Evolutionary conservation across 2,329 filamentous ascomycete species (phyloP), one percentile per base, ranked within the genome.

Genomic region (Bipolaris gigantea): DNA sequence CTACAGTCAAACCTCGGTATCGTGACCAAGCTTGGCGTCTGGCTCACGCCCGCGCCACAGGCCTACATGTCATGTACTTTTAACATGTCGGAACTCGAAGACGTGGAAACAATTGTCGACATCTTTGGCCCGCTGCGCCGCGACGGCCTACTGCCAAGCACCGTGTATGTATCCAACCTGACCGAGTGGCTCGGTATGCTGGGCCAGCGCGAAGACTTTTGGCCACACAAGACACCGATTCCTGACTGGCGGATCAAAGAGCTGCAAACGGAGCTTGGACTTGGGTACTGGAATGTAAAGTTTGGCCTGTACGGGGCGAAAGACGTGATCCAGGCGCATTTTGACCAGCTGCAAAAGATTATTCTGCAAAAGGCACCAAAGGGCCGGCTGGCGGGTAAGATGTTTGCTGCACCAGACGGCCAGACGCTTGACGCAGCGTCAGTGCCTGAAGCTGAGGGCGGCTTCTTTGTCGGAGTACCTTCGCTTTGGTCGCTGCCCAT

Each of bases 1-100:
- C 75, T 77, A 0, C 81, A 83, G 62, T 77, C 75, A 18, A 82
- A 79, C 53, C 73, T 82, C 11, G 81, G 81, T 30, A 79, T 83
- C 33, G 77, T 82, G 6, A 80, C 79, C 3, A 73, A 73, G 42
- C 44, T 71, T 5, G 69, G 67, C 1, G 69, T 72, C 16, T 70
- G 71, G 62, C 69, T 72, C 15, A 69, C 65, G 0, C 69, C 69
- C 1, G 60, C 65, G 10, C 69, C 78, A 5, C 74, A 79, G 56
- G 76, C 77, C 0, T 81, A 73, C 64, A 78, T 80, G 76, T 74
- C 75, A 0, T 80, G 78, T 61, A 69, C 72, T 9, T 79, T 80
- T 49, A 71, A 76, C 54, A 77, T 80, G 71, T 75, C 76, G 2
- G 73, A 76, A 8, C 73, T 78, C 21, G 77, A 79, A 6, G 78